Percentiles rank a stretch among this genome's conserved stretches.
Evolutionary conservation across 2,329 filamentous ascomycete genomes (phyloP).

Genomic region (Curvularia sp.): DNA sequence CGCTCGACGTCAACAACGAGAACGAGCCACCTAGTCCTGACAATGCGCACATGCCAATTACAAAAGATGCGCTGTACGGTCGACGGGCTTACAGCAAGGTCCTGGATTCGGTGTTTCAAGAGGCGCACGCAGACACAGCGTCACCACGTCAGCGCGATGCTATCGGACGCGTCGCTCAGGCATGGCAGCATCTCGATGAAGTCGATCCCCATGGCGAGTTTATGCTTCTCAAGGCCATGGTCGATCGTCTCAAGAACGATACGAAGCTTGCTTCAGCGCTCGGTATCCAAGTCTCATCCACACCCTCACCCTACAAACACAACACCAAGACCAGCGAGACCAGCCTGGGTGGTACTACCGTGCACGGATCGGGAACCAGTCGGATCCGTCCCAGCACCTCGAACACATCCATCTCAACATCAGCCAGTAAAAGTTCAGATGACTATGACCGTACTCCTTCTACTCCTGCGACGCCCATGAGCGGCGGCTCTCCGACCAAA

Average conservation of each 20-base stretch:
- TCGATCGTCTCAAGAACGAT: conserved; percentile 76
- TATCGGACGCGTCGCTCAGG: conserved; percentile 81
- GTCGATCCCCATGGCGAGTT: conserved; percentile 91
- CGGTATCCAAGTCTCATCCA: conserved; percentile 47
- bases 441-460: conserved; percentile 29
- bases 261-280: conserved; percentile 65
- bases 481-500: conserved; percentile 57
- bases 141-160: conserved; percentile 79
- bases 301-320: conserved; percentile 38
- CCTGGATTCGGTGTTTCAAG: conserved; percentile 82
- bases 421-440: conserved; percentile 31
- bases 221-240: conserved; percentile 78
- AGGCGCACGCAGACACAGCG: conserved; percentile 81
- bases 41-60: conserved; percentile 61
- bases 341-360: conserved; percentile 45
- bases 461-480: conserved; percentile 39
- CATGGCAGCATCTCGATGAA: conserved; percentile 82
- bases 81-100: conserved; percentile 81
- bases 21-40: conserved; percentile 63
- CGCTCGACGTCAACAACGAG: conserved; percentile 60
- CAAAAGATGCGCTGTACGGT: conserved; percentile 83
- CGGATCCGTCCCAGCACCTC: conserved; percentile 45
- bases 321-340: conserved; percentile 44
- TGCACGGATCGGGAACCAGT: conserved; percentile 45
- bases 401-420: conserved; percentile 23